These are phyloP conservation scores for Epichloe amarillans DNA, from an alignment of 2,329 filamentous ascomycete genomes.

Conservation along the genomic window DNA sequence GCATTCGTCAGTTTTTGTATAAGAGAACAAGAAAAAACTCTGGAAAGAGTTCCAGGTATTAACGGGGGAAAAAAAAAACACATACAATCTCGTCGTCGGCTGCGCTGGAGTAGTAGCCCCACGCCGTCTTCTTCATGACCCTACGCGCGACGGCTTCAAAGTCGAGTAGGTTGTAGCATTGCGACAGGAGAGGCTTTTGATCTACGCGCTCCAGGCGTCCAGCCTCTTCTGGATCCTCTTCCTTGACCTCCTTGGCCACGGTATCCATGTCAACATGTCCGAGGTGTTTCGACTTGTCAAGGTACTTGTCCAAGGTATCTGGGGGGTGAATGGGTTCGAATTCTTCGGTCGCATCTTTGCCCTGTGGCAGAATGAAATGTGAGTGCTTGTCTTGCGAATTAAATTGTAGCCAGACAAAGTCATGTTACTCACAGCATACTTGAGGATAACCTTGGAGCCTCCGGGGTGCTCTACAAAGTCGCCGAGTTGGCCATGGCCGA, in stretches of 20 bases:
- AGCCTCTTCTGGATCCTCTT: slow-evolving; percentile 45
- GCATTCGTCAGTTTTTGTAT: too few relatives aligned
- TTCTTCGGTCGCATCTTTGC: slow-evolving; percentile 85
- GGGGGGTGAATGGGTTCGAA: slow-evolving; percentile 82
- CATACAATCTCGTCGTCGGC: slow-evolving; percentile 40
- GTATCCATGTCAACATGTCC: slow-evolving; percentile 83
- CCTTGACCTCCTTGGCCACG: slow-evolving; percentile 57
- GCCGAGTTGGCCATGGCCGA: not conserved
- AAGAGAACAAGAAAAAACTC: too few relatives aligned
- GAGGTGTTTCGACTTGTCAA: slow-evolving; percentile 73
- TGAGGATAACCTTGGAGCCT: slow-evolving; percentile 84
- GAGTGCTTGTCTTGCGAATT: not conserved
- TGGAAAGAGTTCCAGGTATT: too few relatives aligned
- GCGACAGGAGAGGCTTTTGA: slow-evolving; percentile 65
- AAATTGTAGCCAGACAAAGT: not conserved
- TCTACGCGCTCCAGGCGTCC: slow-evolving; percentile 62
- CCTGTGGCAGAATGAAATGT: slow-evolving; percentile 24
- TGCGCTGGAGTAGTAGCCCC: slow-evolving; percentile 95
- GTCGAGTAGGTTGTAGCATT: slow-evolving; percentile 90
- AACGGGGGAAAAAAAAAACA: not conserved
- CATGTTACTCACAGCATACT: slow-evolving; percentile 54
- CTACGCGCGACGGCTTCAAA: slow-evolving; percentile 85
- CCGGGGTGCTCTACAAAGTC: slow-evolving; percentile 61
- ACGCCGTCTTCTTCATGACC: slow-evolving; percentile 92
- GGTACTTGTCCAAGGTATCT: slow-evolving; percentile 76